phyloP scores from a whole-genome alignment of 345 rosid genomes.

The Euphorbia pulcherrima region DNA sequence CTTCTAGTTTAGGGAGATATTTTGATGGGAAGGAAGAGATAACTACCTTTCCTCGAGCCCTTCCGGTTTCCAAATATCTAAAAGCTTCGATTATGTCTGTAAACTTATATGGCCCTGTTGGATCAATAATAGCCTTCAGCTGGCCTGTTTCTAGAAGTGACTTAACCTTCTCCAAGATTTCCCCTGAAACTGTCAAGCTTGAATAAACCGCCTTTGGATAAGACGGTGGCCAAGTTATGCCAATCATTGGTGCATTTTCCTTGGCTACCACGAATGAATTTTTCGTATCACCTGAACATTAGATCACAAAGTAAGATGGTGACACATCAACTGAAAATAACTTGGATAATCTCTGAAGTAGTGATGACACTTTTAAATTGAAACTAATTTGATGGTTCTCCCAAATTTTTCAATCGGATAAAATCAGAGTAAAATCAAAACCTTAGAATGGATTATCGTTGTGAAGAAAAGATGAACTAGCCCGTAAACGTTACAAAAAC shows the following conservation, averaged over 20 bases:
- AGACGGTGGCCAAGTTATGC: constrained; percentile 51
- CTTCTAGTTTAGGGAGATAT: not conserved
- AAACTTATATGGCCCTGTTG: constrained; percentile 37
- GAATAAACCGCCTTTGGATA: constrained; percentile 41
- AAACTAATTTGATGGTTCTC: too few species aligned
- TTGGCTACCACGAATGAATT: constrained; percentile 42
- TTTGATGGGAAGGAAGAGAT: constrained; percentile 32
- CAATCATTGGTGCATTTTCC: constrained; percentile 38
- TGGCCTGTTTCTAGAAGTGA: constrained; percentile 27
- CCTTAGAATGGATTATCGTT: too few species aligned
- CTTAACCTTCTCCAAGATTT: constrained; percentile 30
- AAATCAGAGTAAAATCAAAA: too few species aligned
- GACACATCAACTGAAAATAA: too few species aligned
- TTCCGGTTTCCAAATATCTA: constrained; percentile 36
- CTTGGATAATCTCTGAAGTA: too few species aligned
- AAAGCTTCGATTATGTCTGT: constrained; percentile 42
- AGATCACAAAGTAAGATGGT: not conserved
- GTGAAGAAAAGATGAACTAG: too few species aligned
- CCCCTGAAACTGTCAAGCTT: constrained; percentile 39
- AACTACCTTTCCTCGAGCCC: constrained; percentile 43
- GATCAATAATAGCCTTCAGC: constrained; percentile 42
- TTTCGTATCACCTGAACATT: constrained; percentile 36
- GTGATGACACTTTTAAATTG: too few species aligned
- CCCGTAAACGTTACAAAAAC: too few species aligned
- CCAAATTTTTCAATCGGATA: too few species aligned